Conservation (phyloP, 768 basidiomycete genomes). For the Tylopilus vinaceipallidus region DNA sequence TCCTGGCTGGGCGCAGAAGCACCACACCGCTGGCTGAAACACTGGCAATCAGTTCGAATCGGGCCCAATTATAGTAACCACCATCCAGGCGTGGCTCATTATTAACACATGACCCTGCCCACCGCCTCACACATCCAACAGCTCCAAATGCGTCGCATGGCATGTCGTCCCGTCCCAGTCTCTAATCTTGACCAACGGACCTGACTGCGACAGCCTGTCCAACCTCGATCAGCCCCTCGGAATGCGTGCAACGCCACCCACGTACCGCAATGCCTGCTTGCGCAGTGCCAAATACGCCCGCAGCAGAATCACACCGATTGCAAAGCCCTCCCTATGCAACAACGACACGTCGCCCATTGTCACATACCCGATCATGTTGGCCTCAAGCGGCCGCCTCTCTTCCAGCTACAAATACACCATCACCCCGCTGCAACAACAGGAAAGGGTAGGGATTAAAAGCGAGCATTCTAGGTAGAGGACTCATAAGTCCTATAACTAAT, state of each 20-base stretch:
- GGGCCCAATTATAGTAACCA: not conserved
- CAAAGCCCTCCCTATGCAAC: slow-evolving; percentile 72
- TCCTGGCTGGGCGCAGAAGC: no score
- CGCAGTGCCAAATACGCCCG: slow-evolving; percentile 47
- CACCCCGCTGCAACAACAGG: no score
- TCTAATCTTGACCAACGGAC: slow-evolving; percentile 61
- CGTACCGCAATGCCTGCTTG: slow-evolving; percentile 46
- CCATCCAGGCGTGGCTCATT: no score
- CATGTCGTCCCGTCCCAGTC: slow-evolving; percentile 55
- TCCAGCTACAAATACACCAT: slow-evolving; percentile 39
- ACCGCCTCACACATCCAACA: slow-evolving; percentile 27
- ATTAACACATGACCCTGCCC: not conserved
- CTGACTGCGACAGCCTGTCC: slow-evolving; percentile 24
- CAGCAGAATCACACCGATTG: slow-evolving; percentile 71
- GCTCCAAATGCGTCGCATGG: slow-evolving; percentile 47
- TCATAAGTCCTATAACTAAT: no score
- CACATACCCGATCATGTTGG: slow-evolving; percentile 71
- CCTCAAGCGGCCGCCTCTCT: slow-evolving; percentile 39
- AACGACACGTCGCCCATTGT: slow-evolving; percentile 85
- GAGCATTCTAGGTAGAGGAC: no score
- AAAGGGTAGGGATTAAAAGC: no score
- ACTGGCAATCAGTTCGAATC: not conserved
- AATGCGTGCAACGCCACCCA: not conserved
- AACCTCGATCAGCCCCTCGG: not conserved
- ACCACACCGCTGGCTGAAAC: not conserved